These are phyloP conservation scores for Paecilomyces variotii DNA, from an alignment of 2,329 filamentous ascomycete genomes.

Conservation along the genomic window DNA sequence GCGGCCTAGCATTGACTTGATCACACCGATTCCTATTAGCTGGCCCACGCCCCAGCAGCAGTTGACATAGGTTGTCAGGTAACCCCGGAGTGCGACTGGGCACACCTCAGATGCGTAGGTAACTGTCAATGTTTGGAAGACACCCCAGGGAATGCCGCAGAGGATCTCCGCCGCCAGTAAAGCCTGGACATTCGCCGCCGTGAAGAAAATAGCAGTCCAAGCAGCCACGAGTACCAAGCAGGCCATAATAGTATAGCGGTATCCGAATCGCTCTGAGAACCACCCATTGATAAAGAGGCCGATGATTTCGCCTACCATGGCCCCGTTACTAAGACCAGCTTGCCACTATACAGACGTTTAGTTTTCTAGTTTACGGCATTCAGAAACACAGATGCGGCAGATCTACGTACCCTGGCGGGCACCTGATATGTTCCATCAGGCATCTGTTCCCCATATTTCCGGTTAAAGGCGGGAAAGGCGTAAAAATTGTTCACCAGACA, in stretches of 20 bases:
- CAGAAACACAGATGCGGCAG: constrained; percentile 1
- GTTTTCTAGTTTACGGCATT: constrained; percentile 3
- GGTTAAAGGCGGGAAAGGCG: constrained; percentile 34
- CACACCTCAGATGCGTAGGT: constrained; percentile 43
- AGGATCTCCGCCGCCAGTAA: constrained; percentile 45
- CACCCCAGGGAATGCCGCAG: constrained; percentile 45
- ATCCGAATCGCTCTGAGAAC: constrained; percentile 45
- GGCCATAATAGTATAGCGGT: constrained; percentile 43
- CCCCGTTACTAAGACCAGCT: constrained; percentile 38
- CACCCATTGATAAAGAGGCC: constrained; percentile 45
- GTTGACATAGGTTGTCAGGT: constrained; percentile 41
- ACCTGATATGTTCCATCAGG: constrained; percentile 31
- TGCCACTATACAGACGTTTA: constrained; percentile 29
- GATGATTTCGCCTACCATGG: constrained; percentile 40
- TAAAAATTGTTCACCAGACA: constrained; percentile 76
- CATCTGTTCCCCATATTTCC: constrained; percentile 30
- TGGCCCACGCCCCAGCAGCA: constrained; percentile 44
- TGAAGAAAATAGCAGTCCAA: constrained; percentile 46
- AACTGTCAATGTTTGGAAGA: constrained; percentile 43
- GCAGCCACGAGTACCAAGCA: constrained; percentile 39
- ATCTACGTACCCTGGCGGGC: constrained; percentile 26
- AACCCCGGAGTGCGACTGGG: constrained; percentile 37
- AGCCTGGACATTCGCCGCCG: constrained; percentile 39
- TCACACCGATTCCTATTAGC: constrained; percentile 44
- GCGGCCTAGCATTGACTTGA: constrained; percentile 40